These are phyloP conservation scores for Gastrodia elata DNA, from an alignment of 106 monocot genomes.

Conservation along the genomic window DNA sequence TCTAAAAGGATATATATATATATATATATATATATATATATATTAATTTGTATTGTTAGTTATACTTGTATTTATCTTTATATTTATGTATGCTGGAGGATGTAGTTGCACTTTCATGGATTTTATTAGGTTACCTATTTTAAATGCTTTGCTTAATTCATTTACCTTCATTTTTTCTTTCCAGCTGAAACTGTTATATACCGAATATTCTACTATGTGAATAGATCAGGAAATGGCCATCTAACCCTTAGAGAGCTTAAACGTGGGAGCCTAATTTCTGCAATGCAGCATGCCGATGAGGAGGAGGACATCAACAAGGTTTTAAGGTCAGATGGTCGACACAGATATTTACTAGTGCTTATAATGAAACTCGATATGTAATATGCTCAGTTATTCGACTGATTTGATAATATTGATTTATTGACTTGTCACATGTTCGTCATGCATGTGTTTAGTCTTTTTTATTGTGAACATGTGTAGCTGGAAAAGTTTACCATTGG, in stretches of 20 bases:
- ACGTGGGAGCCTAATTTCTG: slow-evolving; percentile 78
- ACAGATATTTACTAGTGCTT: neutral
- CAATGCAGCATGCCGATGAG: slow-evolving; percentile 91
- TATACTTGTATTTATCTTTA: neutral
- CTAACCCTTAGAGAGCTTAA: slow-evolving; percentile 88
- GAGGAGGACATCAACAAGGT: slow-evolving; percentile 99
- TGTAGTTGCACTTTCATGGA: neutral
- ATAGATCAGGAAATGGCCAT: slow-evolving; percentile 91
- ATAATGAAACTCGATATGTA: neutral
- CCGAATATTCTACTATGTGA: slow-evolving; percentile 94
- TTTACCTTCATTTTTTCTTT: slow-evolving; percentile 7
- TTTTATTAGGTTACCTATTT: neutral
- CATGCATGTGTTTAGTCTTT: neutral
- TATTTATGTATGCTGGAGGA: neutral
- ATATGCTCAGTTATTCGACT: neutral
- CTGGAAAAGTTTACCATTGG: neutral
- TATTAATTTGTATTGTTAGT: no score
- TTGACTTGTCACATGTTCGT: neutral
- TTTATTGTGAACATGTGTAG: neutral
- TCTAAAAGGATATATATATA: no score
- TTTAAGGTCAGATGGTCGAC: slow-evolving; percentile 43
- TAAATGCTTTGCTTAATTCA: neutral
- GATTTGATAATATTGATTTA: neutral
- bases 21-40: no score
- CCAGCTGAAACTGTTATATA: slow-evolving; percentile 98